Evolutionary conservation across 129 eudicot species (phyloP), one percentile per base, ranked within the genome.

Genomic region (Apium graveolens): DNA sequence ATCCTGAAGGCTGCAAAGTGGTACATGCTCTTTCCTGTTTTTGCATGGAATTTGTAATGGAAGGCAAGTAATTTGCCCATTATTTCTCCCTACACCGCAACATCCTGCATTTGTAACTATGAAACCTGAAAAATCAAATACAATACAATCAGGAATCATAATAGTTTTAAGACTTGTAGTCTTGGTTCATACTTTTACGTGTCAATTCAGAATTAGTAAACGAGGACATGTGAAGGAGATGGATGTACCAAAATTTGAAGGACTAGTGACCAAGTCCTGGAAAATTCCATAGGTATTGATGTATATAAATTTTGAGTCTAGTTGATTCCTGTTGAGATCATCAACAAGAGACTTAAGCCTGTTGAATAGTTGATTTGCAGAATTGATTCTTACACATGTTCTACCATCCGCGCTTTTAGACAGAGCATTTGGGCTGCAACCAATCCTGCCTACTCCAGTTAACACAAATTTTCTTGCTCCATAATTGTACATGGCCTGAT

Each of bases 401-500:
- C 78, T 70, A 60, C 89, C 90, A 77, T 77, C 80, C 29, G 60
- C 21, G 55, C 80, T 77, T n/a, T 77, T 74, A 70, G 80, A 71
- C 60, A 77, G 18, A 26, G 41, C 80, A 63, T 77, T 95, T 75
- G 98, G 98, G 85, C 97, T 90, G 82, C 98, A 95, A 7, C 98
- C 98, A 37, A 95, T 95, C 78, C 91, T 97, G 34, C 98, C 98
- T 32, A 95, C 78, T 45, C 98, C 97, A 26, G 80, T 83, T 81
- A 95, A 46, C 17, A 76, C 97, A 27, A 95, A 39, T 80, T 95
- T 91, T 81, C 98, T 90, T 77, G 98, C 98, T 60, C 98, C 98
- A 80, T 82, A 87, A 77, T 84, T 83, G 83, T 91, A 90, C 88
- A 93, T 35, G 16, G 81, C 76, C 98, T 93, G 79, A 10, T 80